Evolutionary conservation across 257 asterid genomes (phyloP).

Genomic region (Nicotiana attenuata): DNA sequence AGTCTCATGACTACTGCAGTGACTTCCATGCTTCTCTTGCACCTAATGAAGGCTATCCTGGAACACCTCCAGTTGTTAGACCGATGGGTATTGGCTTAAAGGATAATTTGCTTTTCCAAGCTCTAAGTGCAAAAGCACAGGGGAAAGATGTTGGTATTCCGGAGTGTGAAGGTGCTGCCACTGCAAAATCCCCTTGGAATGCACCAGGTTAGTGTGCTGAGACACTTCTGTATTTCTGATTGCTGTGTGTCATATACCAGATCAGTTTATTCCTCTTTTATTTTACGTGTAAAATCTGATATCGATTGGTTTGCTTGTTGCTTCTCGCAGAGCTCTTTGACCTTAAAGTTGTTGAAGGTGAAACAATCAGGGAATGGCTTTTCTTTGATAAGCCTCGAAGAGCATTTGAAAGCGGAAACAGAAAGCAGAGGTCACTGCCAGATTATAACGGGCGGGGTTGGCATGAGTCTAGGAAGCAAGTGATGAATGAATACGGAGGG

Average conservation of each 20-base stretch:
- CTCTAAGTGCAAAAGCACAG: constrained; percentile 75
- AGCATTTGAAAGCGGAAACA: constrained; percentile 95
- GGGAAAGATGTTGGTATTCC: constrained; percentile 92
- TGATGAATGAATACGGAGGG: constrained; percentile 80
- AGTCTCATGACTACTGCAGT: constrained; percentile 42
- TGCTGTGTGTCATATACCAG: not conserved
- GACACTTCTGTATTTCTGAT: not conserved
- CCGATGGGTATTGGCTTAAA: constrained; percentile 91
- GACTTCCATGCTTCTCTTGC: constrained; percentile 42
- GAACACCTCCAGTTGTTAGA: constrained; percentile 73
- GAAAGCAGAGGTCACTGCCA: constrained; percentile 94
- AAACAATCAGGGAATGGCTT: constrained; percentile 91
- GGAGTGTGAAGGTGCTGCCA: constrained; percentile 98
- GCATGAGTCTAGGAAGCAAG: constrained; percentile 97
- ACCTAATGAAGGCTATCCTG: constrained; percentile 77
- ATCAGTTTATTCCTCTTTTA: not conserved
- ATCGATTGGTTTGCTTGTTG: not conserved
- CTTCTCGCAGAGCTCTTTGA: constrained; percentile 73
- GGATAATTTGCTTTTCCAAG: constrained; percentile 88
- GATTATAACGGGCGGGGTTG: constrained; percentile 96
- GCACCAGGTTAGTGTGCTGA: constrained; percentile 59
- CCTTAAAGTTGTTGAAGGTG: constrained; percentile 67
- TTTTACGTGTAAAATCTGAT: constrained; percentile 8
- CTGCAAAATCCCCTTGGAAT: constrained; percentile 97
- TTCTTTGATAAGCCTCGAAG: constrained; percentile 96